Evolutionary conservation across 176 grass and related monocot genomes (phyloP), one percentile per base, ranked within the genome.

Genomic region (Triticum monococcum): DNA sequence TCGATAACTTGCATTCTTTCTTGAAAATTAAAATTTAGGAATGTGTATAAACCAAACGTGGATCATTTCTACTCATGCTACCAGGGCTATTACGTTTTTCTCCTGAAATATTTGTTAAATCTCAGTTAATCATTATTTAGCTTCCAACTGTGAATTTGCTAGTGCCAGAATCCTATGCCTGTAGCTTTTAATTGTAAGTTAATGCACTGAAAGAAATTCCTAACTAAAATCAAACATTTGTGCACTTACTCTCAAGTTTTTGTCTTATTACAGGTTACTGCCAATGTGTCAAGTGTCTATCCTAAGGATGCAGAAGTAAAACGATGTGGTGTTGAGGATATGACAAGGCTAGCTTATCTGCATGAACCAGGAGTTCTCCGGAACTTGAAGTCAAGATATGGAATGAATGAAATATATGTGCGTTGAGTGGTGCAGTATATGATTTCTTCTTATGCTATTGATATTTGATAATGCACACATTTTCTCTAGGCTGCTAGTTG

Each of bases 321-420:
- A 68, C 88, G 87, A 37, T 89, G 86, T 82, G 96, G 95, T 31
- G 95, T 98, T 45, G 95, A 98, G 87, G 93, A 98, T 90, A 95
- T 95, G 93, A 95, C 93, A 18, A 98, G 87, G 85, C 93, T 93
- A 72, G 86, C 95, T 87, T 98, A 98, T 93, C 86, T 95, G 65
- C 84, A 95, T 74, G 93, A 98, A 82, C 93, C 95, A 56, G 91
- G 93, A 88, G 93, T 98, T 87, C 89, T 98, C 43, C 91, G 95
- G 63, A 98, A 98, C 81, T 84, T 95, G 70, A 92, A 86, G 79
- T 98, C 93, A 65, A 98, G 93, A 95, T 98, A 70, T 87, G 91
- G 74, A 85, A 90, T 95, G 84, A 98, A 95, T 79, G 91, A 98
- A 84, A 98, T 98, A 71, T 98, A 98, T 83, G 95, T 98, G 85